A percentile compares a stretch with the other conserved stretches of the same genome.
phyloP scores from a whole-genome alignment of 495 filamentous ascomycete genomes.

The Staphylotrichum tortipilum region DNA sequence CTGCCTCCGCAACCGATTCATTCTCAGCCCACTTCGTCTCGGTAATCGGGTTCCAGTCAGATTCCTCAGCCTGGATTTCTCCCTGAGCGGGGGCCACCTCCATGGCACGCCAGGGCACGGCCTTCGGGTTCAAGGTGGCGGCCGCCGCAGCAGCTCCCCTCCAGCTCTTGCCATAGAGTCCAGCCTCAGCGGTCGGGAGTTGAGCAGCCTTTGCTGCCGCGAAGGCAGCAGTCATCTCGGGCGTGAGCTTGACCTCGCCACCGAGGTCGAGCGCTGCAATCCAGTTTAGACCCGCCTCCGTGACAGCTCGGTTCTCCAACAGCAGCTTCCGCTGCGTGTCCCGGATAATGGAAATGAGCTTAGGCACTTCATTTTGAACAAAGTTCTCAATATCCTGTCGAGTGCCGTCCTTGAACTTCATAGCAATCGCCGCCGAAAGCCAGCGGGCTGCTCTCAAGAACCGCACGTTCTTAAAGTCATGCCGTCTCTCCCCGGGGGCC shows the following conservation, averaged over 20 bases:
- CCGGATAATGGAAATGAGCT: slow-evolving; percentile 7
- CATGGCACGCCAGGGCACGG: too few species aligned
- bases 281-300: not conserved
- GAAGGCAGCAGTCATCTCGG: not conserved
- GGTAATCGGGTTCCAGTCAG: too few species aligned
- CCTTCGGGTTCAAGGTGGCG: too few species aligned
- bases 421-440: slow-evolving; percentile 16
- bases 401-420: slow-evolving; percentile 6
- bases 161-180: too few species aligned
- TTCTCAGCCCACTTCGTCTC: too few species aligned
- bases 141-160: too few species aligned
- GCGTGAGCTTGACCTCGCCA: not conserved
- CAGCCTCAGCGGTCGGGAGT: too few species aligned
- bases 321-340: not conserved
- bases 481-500: slow-evolving; percentile 17
- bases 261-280: slow-evolving; percentile 4
- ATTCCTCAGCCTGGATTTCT: too few species aligned
- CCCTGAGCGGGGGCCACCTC: too few species aligned
- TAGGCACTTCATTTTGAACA: slow-evolving; percentile 3
- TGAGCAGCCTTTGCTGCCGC: not conserved
- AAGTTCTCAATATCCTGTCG: slow-evolving; percentile 7
- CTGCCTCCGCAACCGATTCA: too few species aligned
- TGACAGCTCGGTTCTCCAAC: not conserved
- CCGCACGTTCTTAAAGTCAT: slow-evolving; percentile 15
- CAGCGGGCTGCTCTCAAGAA: slow-evolving; percentile 21